Percentiles rank a stretch among this genome's conserved stretches.
Evolutionary conservation across 345 rosid genomes (phyloP).

Genomic region (Lepidium didymum): DNA sequence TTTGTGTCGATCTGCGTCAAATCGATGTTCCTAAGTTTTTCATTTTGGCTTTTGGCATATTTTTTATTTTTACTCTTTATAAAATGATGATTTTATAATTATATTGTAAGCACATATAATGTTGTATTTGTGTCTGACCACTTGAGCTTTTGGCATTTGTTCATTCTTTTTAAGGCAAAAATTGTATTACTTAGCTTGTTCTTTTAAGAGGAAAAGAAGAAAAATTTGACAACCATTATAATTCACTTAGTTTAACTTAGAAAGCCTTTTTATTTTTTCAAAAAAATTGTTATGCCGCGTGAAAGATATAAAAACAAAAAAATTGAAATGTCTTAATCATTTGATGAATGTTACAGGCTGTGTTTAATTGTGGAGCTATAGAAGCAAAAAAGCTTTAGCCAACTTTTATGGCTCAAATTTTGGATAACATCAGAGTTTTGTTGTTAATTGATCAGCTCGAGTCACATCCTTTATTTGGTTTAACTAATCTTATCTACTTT

Average conservation of each 20-base stretch:
- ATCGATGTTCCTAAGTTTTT: slow-evolving; percentile 1
- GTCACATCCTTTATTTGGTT: neutral
- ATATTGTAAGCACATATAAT: slow-evolving; percentile 9
- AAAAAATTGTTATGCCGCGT: neutral
- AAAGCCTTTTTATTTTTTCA: neutral
- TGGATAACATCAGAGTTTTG: slow-evolving; percentile 6
- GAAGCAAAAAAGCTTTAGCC: slow-evolving; percentile 18
- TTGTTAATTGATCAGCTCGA: slow-evolving; percentile 5
- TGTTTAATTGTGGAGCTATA: slow-evolving; percentile 3
- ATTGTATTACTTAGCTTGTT: slow-evolving; percentile 10
- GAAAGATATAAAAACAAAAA: neutral
- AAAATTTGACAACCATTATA: neutral
- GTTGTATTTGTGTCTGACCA: slow-evolving; percentile 17
- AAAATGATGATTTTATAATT: slow-evolving; percentile 8
- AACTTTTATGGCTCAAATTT: slow-evolving; percentile 17
- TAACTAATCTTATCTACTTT: neutral
- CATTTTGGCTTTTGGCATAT: neutral
- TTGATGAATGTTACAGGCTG: slow-evolving; percentile 17
- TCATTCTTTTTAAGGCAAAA: slow-evolving; percentile 19
- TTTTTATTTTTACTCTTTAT: neutral
- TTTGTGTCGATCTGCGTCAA: neutral
- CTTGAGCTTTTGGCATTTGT: slow-evolving; percentile 26
- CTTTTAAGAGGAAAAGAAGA: neutral
- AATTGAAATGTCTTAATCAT: slow-evolving; percentile 13
- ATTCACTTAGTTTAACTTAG: neutral